Base-by-base conservation (phyloP, 2,329 filamentous ascomycete genomes). In the Neofusicoccum kwambonambiense region DNA sequence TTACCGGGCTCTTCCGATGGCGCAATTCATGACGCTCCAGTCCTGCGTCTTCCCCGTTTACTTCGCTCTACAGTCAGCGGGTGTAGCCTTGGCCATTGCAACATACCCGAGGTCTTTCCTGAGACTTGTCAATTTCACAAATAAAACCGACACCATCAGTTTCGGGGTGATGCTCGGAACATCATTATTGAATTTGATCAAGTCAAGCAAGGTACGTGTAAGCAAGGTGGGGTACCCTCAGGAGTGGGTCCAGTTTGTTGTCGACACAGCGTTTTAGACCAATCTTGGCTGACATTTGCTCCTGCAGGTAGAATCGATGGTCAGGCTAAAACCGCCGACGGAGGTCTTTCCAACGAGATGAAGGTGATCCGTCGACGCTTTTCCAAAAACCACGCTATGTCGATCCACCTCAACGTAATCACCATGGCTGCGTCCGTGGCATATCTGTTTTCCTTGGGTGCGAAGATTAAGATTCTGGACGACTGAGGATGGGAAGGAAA, bases 11-110 rank as follows among this genome's bases (percentile, higher is more conserved):
- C 87, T 97, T 42, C 87, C 92, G 34, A 87, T 92, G 31, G 86
- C 91, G 0, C 87, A 92, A 74, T 98, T 99, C 81, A 87, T 89
- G 31, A 83, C 87, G n/a, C 85, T 97, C 35, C 94, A 97, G 78
- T 84, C 87, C 69, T 87, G 86, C 68, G 86, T 93, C 62, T 97
- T 97, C 80, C 92, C 92, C 34, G 84, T 91, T 71, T 99, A 96
- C 83, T 98, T 98, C 76, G 83, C 87, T 51, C 81, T 97, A 64
- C 94, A 98, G 79, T 89, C 91, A 2, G 83, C 84, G 6, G 45
- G 45, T 12, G 15, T 19, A 27, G 19, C 27, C 9, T 31, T 50
- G 19, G 31, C 22, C 6, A 31, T 50, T 13, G 11, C 19, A 12
- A 50, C 45, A 4, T 50, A 50, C 22, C 45, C 45, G 5, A 31